Evolutionary conservation across 148 eudicot species (phyloP).

Genomic region (Vaccinium myrtillus): DNA sequence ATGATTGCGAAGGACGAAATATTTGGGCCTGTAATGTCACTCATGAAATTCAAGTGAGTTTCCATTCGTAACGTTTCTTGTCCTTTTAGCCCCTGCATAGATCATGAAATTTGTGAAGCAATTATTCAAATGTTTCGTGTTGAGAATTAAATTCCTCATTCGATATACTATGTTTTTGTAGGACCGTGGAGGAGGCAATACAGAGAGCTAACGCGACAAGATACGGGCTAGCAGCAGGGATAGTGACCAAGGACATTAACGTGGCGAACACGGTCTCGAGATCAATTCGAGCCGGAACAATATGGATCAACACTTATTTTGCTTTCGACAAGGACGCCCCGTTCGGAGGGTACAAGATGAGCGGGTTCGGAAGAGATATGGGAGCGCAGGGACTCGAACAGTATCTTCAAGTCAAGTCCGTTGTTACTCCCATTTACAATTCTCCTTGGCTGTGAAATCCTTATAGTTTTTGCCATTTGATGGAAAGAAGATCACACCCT

Average conservation of each 20-base stretch:
- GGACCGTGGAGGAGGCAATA: slow-evolving; percentile 71
- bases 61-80: neutral
- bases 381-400: slow-evolving; percentile 60
- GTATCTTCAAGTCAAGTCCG: slow-evolving; percentile 65
- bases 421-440: slow-evolving; percentile 64
- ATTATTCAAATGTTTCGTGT: no score
- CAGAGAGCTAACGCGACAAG: slow-evolving; percentile 57
- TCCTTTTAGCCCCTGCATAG: neutral
- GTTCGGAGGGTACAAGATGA: slow-evolving; percentile 79
- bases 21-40: slow-evolving; percentile 80
- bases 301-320: slow-evolving; percentile 80
- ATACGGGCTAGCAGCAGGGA: slow-evolving; percentile 78
- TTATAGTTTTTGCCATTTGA: neutral
- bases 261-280: slow-evolving; percentile 74
- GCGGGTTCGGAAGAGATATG: slow-evolving; percentile 70
- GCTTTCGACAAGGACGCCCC: slow-evolving; percentile 63
- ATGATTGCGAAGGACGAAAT: slow-evolving; percentile 74
- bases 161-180: slow-evolving; percentile 8
- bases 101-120: neutral
- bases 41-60: slow-evolving; percentile 81
- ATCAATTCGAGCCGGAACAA: slow-evolving; percentile 62
- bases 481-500: neutral
- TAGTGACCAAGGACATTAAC: slow-evolving; percentile 68
- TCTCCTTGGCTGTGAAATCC: slow-evolving; percentile 56
- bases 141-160: no score